Evolutionary conservation across 2,329 filamentous ascomycete genomes (phyloP), one percentile per base, ranked within the genome.

Genomic region (Scleromitrula shiraiana): DNA sequence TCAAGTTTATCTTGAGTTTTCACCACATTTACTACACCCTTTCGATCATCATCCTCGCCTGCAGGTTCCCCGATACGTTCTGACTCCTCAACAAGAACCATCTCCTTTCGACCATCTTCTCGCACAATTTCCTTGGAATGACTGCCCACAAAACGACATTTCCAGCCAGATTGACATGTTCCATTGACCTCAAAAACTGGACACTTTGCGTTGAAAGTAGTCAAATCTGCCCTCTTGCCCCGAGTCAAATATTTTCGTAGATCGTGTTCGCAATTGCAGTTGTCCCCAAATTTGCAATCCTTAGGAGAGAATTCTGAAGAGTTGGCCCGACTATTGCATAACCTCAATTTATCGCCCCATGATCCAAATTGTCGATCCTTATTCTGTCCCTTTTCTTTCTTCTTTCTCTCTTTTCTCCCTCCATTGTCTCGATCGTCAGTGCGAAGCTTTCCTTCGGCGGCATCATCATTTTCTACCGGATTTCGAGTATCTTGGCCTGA

Each of bases 71-170:
- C 27, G 7, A 59, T 56, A 14, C 62, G 57, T n/a, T 57, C 53
- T 20, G 14, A 15, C 15, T 62, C 57, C 23, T 80, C 77, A 17
- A 85, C 60, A 41, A 95, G 72, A 3, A 91, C 73, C 44, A 97
- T 69, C 67, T 97, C 91, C 60, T 86, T 88, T 56, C 78, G 78
- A 7, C 89, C 91, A 64, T 95, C 90, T 46, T 83, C 81, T 17
- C 74, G 80, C 55, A 85, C 79, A 20, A 86, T 68, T 67, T 97
- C 91, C 53, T 82, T 75, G 59, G 88, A 93, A 67, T 98, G 93
- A 53, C 88, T 94, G 53, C 77, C 77, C 27, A 88, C 85, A 62
- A 96, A 95, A 19, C 91, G 84, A 65, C 93, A 98, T 65, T 91
- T 95, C 90, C 91, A 98, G 5, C 93, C 93, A 12, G 84, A 79